Conservation (phyloP, 495 filamentous ascomycete genomes). For the Aspergillus steynii region DNA sequence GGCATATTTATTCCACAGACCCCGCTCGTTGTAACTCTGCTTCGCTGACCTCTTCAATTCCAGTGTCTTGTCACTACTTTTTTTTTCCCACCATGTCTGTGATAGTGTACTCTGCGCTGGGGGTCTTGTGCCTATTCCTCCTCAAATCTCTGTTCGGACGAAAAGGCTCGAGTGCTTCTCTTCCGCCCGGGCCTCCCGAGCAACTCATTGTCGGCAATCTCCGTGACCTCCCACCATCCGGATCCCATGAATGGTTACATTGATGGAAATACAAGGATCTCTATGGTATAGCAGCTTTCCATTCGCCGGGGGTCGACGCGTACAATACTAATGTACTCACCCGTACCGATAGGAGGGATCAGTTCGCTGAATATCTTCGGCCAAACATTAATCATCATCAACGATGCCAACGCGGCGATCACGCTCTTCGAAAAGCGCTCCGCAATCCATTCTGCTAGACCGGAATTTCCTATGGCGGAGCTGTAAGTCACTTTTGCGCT, state of each 20-base stretch:
- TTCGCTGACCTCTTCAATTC: neutral
- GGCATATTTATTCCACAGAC: neutral
- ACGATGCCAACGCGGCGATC: slow-evolving; percentile 38
- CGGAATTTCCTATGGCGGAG: slow-evolving; percentile 33
- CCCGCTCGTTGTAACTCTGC: neutral
- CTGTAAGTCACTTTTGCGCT: slow-evolving; percentile 21
- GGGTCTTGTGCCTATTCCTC: neutral
- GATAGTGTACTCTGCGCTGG: neutral
- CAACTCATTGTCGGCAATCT: slow-evolving; percentile 52
- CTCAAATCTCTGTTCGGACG: neutral
- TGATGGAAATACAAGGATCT: slow-evolving; percentile 52
- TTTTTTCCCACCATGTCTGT: neutral
- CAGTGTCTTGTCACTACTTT: neutral
- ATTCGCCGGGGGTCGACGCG: neutral
- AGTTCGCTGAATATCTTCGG: slow-evolving; percentile 33
- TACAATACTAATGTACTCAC: slow-evolving; percentile 4
- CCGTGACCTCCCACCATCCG: slow-evolving; percentile 41
- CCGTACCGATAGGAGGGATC: slow-evolving; percentile 4
- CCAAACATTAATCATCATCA: slow-evolving; percentile 49
- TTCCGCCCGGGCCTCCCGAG: slow-evolving; percentile 47
- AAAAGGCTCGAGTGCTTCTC: slow-evolving; percentile 17
- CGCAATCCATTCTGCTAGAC: slow-evolving; percentile 41
- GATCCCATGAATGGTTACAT: slow-evolving; percentile 42
- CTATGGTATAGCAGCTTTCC: slow-evolving; percentile 34
- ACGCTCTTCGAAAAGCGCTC: slow-evolving; percentile 49